These are phyloP conservation scores for Aspergillus phoenicis DNA, from an alignment of 2,329 filamentous ascomycete genomes.

Conservation along the genomic window DNA sequence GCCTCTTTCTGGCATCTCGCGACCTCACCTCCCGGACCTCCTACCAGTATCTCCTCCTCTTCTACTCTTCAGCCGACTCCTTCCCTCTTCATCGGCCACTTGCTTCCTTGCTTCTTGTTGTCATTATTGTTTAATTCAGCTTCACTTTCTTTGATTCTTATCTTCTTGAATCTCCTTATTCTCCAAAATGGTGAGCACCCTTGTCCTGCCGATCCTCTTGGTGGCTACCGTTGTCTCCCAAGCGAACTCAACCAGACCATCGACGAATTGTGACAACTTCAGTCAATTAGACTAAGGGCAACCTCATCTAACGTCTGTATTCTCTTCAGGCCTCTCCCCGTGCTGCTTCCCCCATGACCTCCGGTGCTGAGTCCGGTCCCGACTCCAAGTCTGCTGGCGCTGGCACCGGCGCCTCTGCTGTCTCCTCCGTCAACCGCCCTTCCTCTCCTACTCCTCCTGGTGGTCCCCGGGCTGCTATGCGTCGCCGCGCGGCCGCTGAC, in stretches of 20 bases:
- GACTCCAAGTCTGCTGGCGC: constrained; percentile 45
- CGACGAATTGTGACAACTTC: constrained; percentile 11
- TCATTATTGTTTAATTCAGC: constrained; percentile 23
- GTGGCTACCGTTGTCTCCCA: constrained; percentile 2
- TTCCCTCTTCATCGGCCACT: constrained; percentile 16
- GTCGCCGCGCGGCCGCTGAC: constrained; percentile 91
- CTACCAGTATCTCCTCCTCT: constrained; percentile 8
- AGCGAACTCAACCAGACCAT: not conserved
- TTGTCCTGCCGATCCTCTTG: constrained; percentile 14
- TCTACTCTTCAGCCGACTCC: constrained; percentile 11
- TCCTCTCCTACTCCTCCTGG: constrained; percentile 88
- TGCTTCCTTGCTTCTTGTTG: constrained; percentile 16
- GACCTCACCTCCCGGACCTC: constrained; percentile 22
- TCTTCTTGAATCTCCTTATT: constrained; percentile 20
- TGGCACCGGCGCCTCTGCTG: constrained; percentile 57
- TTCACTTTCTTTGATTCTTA: constrained; percentile 24
- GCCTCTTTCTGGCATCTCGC: constrained; percentile 29
- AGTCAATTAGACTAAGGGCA: constrained; percentile 3
- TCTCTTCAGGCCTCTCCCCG: constrained; percentile 40
- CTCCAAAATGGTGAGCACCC: constrained; percentile 30
- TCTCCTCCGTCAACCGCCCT: constrained; percentile 72
- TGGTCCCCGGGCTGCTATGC: constrained; percentile 91
- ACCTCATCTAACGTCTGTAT: constrained; percentile 9
- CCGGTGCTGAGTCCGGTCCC: constrained; percentile 48
- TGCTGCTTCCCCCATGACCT: constrained; percentile 48